Conservation (phyloP, 345 rosid species). For the Linum trigynum region DNA sequence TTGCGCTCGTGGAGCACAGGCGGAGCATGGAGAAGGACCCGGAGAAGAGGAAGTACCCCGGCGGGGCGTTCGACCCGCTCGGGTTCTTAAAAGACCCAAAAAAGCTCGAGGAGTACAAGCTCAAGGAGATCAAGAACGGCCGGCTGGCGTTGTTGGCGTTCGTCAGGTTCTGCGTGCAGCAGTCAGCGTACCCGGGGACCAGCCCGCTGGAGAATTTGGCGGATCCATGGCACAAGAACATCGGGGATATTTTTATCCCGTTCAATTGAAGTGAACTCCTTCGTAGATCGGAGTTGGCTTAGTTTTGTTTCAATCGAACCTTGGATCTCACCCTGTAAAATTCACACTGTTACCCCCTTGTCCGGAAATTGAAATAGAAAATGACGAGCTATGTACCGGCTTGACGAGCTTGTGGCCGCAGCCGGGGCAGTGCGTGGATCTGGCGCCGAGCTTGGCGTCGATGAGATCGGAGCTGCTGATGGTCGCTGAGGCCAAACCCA, state of each 20-base stretch:
- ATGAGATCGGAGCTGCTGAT: too few species aligned
- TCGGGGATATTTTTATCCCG: slow-evolving; percentile 67
- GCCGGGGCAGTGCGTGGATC: too few species aligned
- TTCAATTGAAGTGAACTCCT: too few species aligned
- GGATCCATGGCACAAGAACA: slow-evolving; percentile 99
- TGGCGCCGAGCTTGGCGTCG: too few species aligned
- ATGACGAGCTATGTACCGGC: too few species aligned
- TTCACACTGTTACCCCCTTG: too few species aligned
- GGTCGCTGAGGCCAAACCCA: too few species aligned
- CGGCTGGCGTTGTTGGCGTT: slow-evolving; percentile 88
- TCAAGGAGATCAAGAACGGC: slow-evolving; percentile 91
- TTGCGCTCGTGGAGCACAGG: slow-evolving; percentile 91
- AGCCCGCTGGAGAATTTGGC: slow-evolving; percentile 98
- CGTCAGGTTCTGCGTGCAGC: slow-evolving; percentile 90
- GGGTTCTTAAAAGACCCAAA: slow-evolving; percentile 93
- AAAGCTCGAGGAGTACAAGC: slow-evolving; percentile 82
- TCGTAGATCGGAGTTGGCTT: too few species aligned
- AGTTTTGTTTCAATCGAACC: too few species aligned
- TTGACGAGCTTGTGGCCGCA: too few species aligned
- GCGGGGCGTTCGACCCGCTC: slow-evolving; percentile 93
- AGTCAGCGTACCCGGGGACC: slow-evolving; percentile 90
- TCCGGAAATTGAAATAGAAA: too few species aligned
- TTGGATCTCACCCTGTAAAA: too few species aligned
- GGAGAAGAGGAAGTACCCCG: slow-evolving; percentile 94
- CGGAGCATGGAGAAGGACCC: slow-evolving; percentile 96